phyloP scores from a whole-genome alignment of 2,329 filamentous ascomycete genomes.

The Gaeumannomyces sp. region DNA sequence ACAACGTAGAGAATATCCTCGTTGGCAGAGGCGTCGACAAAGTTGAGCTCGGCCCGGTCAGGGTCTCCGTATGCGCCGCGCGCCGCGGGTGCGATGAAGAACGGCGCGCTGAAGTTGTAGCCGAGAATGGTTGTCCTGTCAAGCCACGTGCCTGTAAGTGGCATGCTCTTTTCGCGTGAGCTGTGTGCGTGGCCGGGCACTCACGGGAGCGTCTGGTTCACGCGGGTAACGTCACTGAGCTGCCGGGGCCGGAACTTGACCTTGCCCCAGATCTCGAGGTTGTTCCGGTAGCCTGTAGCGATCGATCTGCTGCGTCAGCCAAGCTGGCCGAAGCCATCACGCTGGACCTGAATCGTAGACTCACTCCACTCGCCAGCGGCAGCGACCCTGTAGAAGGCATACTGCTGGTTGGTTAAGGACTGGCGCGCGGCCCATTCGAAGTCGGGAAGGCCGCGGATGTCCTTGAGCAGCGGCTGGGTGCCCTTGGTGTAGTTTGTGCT shows the following conservation, averaged over 20 bases:
- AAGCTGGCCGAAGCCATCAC: not conserved
- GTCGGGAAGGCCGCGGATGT: slow-evolving; percentile 39
- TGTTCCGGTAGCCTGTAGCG: slow-evolving; percentile 39
- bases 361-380: slow-evolving; percentile 40
- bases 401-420: slow-evolving; percentile 33
- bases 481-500: slow-evolving; percentile 27
- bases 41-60: slow-evolving; percentile 38
- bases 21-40: slow-evolving; percentile 37
- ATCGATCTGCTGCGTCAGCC: not conserved
- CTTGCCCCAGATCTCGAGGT: slow-evolving; percentile 42
- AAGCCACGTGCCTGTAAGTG: not conserved
- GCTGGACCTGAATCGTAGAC: not conserved
- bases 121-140: slow-evolving; percentile 27
- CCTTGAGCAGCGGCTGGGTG: slow-evolving; percentile 30
- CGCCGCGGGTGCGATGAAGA: slow-evolving; percentile 43
- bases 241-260: slow-evolving; percentile 37
- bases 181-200: slow-evolving; percentile 18
- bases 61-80: slow-evolving; percentile 36
- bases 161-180: not conserved
- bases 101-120: slow-evolving; percentile 39
- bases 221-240: slow-evolving; percentile 29
- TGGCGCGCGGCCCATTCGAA: slow-evolving; percentile 43
- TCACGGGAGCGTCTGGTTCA: slow-evolving; percentile 26
- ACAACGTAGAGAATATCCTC: slow-evolving; percentile 40
- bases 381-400: slow-evolving; percentile 43